phyloP scores from a whole-genome alignment of 129 eudicot genomes.

The Flaveria trinervia region DNA sequence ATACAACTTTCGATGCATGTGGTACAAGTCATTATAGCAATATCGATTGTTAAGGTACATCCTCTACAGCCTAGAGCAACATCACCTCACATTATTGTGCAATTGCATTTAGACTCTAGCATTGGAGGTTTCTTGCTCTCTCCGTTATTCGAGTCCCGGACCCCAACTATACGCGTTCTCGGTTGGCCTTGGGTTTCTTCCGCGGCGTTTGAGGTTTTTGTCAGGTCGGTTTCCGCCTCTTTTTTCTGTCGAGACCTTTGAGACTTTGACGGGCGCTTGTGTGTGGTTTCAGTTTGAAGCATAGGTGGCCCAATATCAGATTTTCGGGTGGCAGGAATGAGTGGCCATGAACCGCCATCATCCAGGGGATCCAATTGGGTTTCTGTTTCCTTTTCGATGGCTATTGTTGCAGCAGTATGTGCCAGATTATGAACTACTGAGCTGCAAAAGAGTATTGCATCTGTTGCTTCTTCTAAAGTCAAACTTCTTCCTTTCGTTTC shows the following conservation, averaged over 20 bases:
- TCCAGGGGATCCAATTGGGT: conserved; percentile 17
- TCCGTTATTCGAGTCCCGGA: conserved; percentile 37
- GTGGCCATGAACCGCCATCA: conserved; percentile 45
- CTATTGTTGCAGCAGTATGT: conserved; percentile 71
- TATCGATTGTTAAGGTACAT: too few relatives aligned
- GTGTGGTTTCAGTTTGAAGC: conserved; percentile 37
- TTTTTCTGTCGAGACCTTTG: conserved; percentile 53
- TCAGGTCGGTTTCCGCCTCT: conserved; percentile 41
- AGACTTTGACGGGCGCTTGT: conserved; percentile 61
- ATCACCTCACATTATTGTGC: conserved; percentile 72
- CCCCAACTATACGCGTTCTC: conserved; percentile 52
- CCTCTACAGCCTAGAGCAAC: not conserved
- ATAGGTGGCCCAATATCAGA: conserved; percentile 45
- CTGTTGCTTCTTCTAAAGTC: conserved; percentile 90
- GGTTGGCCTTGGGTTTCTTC: conserved; percentile 34
- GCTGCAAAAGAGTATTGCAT: conserved; percentile 87
- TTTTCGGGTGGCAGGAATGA: conserved; percentile 53
- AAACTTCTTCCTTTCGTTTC: conserved; percentile 61
- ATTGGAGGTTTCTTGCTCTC: conserved; percentile 69
- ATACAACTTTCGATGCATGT: conserved; percentile 10
- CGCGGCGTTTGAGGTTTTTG: conserved; percentile 34
- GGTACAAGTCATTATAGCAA: not conserved
- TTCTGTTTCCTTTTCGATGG: conserved; percentile 73
- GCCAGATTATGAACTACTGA: conserved; percentile 74
- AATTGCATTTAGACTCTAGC: conserved; percentile 95